Evolutionary conservation across 2,329 filamentous ascomycete species (phyloP).

Genomic region (Paecilomyces niveus): DNA sequence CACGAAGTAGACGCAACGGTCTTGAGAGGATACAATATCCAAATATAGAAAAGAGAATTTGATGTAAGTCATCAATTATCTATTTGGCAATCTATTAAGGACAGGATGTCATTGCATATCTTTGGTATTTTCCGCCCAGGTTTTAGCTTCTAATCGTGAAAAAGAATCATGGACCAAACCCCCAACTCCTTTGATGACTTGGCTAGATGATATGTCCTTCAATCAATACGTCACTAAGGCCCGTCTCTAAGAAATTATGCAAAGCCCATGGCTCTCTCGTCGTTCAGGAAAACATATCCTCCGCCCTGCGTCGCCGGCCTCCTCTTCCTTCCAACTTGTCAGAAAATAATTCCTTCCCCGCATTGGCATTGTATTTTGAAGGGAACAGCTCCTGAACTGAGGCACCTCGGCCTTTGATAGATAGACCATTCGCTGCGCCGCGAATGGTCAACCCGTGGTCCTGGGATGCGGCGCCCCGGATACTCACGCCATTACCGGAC

Average conservation of each 20-base stretch:
- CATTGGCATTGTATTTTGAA: conserved; percentile 50
- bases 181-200: background rate
- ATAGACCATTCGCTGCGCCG: conserved; percentile 45
- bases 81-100: background rate
- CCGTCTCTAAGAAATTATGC: background rate
- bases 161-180: background rate
- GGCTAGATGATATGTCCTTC: background rate
- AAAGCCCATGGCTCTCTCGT: background rate
- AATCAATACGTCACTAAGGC: background rate
- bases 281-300: conserved; percentile 62
- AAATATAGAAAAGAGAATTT: background rate
- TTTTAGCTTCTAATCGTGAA: background rate
- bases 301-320: conserved; percentile 57
- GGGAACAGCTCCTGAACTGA: conserved; percentile 65
- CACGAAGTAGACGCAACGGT: no score
- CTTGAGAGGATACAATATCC: no score
- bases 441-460: conserved; percentile 32
- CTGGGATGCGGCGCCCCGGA: conserved; percentile 51
- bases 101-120: background rate
- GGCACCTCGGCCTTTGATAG: conserved; percentile 64
- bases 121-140: background rate
- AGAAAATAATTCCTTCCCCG: conserved; percentile 63
- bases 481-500: conserved; percentile 43
- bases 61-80: background rate
- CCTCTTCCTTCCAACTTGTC: conserved; percentile 53